Evolutionary conservation across 2,329 filamentous ascomycete genomes (phyloP).

Genomic region (Aspergillus sp.): DNA sequence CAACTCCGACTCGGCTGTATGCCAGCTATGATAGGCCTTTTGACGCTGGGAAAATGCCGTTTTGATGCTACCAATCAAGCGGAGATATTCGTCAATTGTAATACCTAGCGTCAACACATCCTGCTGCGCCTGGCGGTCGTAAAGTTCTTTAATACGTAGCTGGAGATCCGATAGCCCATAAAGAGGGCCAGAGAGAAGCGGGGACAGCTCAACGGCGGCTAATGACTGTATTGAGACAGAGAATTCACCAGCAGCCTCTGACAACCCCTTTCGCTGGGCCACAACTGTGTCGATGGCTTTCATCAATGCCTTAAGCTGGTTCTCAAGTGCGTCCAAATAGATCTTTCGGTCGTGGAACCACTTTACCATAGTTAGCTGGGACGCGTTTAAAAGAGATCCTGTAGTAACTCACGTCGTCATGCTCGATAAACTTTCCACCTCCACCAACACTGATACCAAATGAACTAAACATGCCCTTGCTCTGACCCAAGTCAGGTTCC

Average conservation of each 20-base stretch:
- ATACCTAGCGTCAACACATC: slow-evolving; percentile 95
- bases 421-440: slow-evolving; percentile 87
- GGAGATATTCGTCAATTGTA: slow-evolving; percentile 97
- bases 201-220: slow-evolving; percentile 88
- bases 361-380: slow-evolving; percentile 42
- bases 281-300: slow-evolving; percentile 96
- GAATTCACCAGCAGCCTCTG: slow-evolving; percentile 91
- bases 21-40: slow-evolving; percentile 94
- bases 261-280: slow-evolving; percentile 84
- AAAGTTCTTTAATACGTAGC: slow-evolving; percentile 88
- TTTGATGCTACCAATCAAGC: slow-evolving; percentile 92
- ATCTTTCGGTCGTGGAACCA: slow-evolving; percentile 98
- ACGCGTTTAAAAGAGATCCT: neutral
- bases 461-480: slow-evolving; percentile 87
- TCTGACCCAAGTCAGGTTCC: slow-evolving; percentile 81
- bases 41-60: slow-evolving; percentile 88
- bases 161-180: slow-evolving; percentile 92
- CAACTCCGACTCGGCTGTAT: slow-evolving; percentile 82
- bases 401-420: slow-evolving; percentile 74
- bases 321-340: slow-evolving; percentile 91
- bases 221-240: slow-evolving; percentile 89
- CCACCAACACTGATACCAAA: slow-evolving; percentile 76
- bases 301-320: slow-evolving; percentile 82
- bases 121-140: slow-evolving; percentile 94
- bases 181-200: slow-evolving; percentile 80